Base-by-base conservation (phyloP, 176 grass and related monocot genomes). In the Triticum monococcum region DNA sequence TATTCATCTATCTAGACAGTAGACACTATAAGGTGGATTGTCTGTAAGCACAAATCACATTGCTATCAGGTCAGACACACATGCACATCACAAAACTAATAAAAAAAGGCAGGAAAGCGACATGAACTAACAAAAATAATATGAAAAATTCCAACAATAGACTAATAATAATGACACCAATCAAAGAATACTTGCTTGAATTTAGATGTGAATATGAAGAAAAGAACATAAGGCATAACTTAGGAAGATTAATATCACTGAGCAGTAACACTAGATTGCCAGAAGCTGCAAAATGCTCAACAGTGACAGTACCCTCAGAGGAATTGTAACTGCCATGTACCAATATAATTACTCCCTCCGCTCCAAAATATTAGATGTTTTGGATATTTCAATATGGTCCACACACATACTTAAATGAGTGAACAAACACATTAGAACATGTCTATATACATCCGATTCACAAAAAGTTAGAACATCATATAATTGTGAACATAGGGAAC, bases 281-380 rank as follows among this genome's bases (percentile, higher is more conserved):
- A 71, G 45, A 78, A 83, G 23, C 9, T 46, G 65, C 41, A 59
- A 83, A 71, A 8, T 78, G 62, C 54, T 52, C 32, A 87, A 57
- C 25, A 87, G 30, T 73, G 68, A n/a, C 43, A 85, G 43, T 79
- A 50, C 43, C 36, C 37, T 41, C 9, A 59, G 20, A 38, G 18
- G 46, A 54, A 43, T n/a, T 26, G 9, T 24, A 81, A 62, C 11
- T 33, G 37, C n/a, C 59, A 32, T 66, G 41, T 25, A 80, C 3
- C 4, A 5, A 31, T 14, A 38, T 77, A 3, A 60, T 41, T 59
- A 46, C 12, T 46, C 12, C 43, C 11, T 46, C 12, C 11, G 43
- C 4, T 46, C 43, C 12, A 12, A 46, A 46, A 46, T 46, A 12
- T 45, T 12, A 45, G 41, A 45, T 45, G 12, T 46, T 46, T 46